phyloP scores from a whole-genome alignment of 2,329 filamentous ascomycete genomes.

The Grosmannia serpens region DNA sequence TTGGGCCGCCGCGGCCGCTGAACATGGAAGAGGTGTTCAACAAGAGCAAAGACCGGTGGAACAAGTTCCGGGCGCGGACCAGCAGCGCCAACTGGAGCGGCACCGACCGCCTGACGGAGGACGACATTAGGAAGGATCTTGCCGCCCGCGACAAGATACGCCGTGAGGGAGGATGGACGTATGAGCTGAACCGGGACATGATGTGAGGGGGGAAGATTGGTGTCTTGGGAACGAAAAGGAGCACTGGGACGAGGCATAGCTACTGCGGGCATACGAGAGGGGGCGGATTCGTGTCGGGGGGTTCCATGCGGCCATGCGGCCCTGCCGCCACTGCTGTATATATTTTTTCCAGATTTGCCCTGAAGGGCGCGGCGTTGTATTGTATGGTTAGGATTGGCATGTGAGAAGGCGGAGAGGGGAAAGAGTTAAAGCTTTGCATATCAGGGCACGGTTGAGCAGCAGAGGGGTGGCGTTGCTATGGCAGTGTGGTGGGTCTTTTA shows the following conservation, averaged over 20 bases:
- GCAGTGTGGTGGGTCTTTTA: background rate
- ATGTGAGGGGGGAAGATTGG: conserved; percentile 15
- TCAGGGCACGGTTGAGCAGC: background rate
- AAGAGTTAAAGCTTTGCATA: background rate
- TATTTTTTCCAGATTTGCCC: background rate
- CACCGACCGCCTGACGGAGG: conserved; percentile 71
- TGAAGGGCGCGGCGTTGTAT: background rate
- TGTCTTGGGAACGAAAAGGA: background rate
- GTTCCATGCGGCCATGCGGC: no score
- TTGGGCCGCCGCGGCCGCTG: conserved; percentile 76
- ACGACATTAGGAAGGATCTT: conserved; percentile 72
- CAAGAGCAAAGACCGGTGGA: conserved; percentile 73
- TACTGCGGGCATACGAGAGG: background rate
- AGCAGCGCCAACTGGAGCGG: conserved; percentile 92
- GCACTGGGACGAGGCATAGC: background rate
- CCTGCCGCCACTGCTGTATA: background rate
- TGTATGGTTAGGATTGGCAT: background rate
- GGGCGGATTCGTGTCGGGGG: no score
- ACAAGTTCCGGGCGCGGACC: conserved; percentile 81
- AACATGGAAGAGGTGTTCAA: conserved; percentile 96
- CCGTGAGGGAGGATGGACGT: conserved; percentile 77
- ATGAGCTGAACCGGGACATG: conserved; percentile 42
- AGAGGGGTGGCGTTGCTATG: background rate
- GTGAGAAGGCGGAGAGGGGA: background rate
- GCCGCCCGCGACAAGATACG: conserved; percentile 69